Percentiles rank a stretch among this genome's conserved stretches.
Evolutionary conservation across 2,329 filamentous ascomycete genomes (phyloP).

Genomic region (Aspergillus latus): DNA sequence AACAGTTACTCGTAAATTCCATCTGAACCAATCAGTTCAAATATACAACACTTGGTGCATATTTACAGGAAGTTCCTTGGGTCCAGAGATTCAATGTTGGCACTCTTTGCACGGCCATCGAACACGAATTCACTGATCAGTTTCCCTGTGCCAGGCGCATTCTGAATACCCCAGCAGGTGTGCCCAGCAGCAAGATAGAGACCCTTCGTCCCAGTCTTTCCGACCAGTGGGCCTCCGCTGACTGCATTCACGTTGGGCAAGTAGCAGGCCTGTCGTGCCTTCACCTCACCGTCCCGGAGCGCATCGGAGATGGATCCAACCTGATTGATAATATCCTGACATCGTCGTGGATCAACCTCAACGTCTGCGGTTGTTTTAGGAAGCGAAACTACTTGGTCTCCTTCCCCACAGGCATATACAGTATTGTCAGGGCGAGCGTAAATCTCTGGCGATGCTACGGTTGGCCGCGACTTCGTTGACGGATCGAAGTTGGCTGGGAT

Average conservation of each 20-base stretch:
- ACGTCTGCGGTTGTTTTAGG: constrained; percentile 76
- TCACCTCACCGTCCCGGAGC: constrained; percentile 67
- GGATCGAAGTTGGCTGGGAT: constrained; percentile 63
- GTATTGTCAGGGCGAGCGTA: constrained; percentile 87
- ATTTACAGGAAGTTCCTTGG: constrained; percentile 56
- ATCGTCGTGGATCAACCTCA: constrained; percentile 69
- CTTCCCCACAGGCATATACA: constrained; percentile 92
- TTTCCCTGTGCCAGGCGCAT: constrained; percentile 83
- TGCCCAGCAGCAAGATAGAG: constrained; percentile 84
- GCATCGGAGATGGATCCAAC: constrained; percentile 58
- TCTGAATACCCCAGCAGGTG: constrained; percentile 98
- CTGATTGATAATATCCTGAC: constrained; percentile 82
- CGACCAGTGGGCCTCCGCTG: constrained; percentile 72
- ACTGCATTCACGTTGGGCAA: constrained; percentile 68
- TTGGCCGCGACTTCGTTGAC: constrained; percentile 53
- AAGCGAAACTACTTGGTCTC: constrained; percentile 71
- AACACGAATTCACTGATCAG: constrained; percentile 77
- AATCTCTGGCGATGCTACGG: constrained; percentile 83
- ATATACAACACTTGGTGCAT: not conserved
- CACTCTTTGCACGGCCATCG: constrained; percentile 68
- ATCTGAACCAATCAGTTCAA: not conserved
- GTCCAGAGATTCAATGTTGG: constrained; percentile 65
- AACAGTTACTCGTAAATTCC: not conserved
- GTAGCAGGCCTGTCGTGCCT: constrained; percentile 86
- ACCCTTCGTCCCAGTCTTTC: constrained; percentile 69